These are phyloP conservation scores for Helianthus tuberosus DNA, from an alignment of 129 eudicot species.

Conservation along the genomic window DNA sequence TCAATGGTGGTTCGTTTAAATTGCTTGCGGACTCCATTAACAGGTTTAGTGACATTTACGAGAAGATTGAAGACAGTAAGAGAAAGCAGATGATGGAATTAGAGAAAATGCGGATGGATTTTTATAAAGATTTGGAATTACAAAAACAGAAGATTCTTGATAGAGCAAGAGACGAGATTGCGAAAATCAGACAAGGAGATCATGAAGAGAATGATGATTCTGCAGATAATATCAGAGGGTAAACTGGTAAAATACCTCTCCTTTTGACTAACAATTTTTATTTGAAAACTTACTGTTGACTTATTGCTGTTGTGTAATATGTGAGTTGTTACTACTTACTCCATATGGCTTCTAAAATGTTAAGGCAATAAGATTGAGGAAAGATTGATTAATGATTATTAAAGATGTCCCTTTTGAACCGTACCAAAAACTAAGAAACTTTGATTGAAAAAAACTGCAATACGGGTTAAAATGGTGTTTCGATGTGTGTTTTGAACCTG, in stretches of 20 bases:
- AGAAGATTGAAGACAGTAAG: conserved; percentile 62
- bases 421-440: not conserved
- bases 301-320: conserved; percentile 49
- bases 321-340: conserved; percentile 12
- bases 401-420: not conserved
- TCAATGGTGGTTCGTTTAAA: conserved; percentile 45
- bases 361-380: conserved; percentile 10
- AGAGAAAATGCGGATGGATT: conserved; percentile 78
- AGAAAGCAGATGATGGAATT: conserved; percentile 70
- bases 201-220: conserved; percentile 62
- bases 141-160: conserved; percentile 77
- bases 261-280: conserved; percentile 18
- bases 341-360: not conserved
- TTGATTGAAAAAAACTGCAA: no score
- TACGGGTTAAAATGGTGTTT: not conserved
- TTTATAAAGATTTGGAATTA: conserved; percentile 66
- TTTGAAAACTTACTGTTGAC: conserved; percentile 17
- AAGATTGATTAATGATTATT: not conserved
- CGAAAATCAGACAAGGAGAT: conserved; percentile 57
- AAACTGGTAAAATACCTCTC: conserved; percentile 28
- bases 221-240: conserved; percentile 50
- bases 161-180: conserved; percentile 72
- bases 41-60: conserved; percentile 66
- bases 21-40: conserved; percentile 69
- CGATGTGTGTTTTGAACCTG: not conserved